Percentiles rank a stretch among this genome's conserved stretches.
Evolutionary conservation across 768 basidiomycete species (phyloP).

Genomic region (Pleurotus tuber-regium): DNA sequence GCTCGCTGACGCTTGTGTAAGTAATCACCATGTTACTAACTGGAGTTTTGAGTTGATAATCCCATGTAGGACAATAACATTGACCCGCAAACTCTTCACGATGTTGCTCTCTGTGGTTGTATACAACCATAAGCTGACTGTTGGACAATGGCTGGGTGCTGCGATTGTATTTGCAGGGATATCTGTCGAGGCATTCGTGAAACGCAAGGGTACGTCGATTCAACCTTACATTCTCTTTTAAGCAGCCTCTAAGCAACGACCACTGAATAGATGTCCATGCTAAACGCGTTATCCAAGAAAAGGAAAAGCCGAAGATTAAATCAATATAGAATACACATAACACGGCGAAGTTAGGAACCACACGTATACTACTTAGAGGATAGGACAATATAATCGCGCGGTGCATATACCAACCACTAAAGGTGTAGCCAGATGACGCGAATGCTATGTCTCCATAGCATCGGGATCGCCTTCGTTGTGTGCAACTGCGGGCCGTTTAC

Average conservation of each 20-base stretch:
- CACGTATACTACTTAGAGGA: slow-evolving; percentile 6
- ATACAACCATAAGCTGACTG: slow-evolving; percentile 81
- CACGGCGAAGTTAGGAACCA: slow-evolving; percentile 6
- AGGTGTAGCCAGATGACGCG: too few species aligned
- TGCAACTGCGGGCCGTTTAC: slow-evolving; percentile 44
- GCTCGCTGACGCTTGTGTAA: slow-evolving; percentile 85
- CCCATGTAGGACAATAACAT: slow-evolving; percentile 76
- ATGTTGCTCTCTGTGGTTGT: slow-evolving; percentile 95
- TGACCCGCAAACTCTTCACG: slow-evolving; percentile 96
- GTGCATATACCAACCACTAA: too few species aligned
- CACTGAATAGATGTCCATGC: slow-evolving; percentile 66
- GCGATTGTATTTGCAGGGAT: slow-evolving; percentile 94
- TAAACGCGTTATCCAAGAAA: slow-evolving; percentile 77
- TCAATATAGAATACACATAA: slow-evolving; percentile 45
- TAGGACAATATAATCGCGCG: slow-evolving; percentile 10
- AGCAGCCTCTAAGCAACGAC: too few species aligned
- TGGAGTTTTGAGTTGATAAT: slow-evolving; percentile 9
- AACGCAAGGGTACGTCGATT: slow-evolving; percentile 67
- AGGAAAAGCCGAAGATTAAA: slow-evolving; percentile 82
- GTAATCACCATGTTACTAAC: slow-evolving; percentile 22
- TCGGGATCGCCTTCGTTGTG: slow-evolving; percentile 37
- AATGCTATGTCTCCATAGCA: slow-evolving; percentile 48
- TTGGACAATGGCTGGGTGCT: slow-evolving; percentile 92
- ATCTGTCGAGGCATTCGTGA: slow-evolving; percentile 88
- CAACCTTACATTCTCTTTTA: slow-evolving; percentile 10